Evolutionary conservation across 1,139 yeast genomes (phyloP).

Genomic region (Zhuliangozyma blackwelliae): DNA sequence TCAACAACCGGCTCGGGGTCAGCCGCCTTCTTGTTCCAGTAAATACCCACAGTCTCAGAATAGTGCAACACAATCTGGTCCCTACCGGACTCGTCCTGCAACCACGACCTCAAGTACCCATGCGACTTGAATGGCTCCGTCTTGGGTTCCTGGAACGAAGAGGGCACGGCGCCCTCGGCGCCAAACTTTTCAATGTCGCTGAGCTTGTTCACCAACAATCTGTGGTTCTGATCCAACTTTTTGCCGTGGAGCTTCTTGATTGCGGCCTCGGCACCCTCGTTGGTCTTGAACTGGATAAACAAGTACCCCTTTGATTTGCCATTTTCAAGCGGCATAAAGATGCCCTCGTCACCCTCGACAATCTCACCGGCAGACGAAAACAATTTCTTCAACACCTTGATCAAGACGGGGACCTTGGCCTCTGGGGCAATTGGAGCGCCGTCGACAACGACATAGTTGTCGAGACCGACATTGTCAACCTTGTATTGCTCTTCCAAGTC

Average conservation of each 20-base stretch:
- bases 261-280: conserved; percentile 71
- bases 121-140: conserved; percentile 66
- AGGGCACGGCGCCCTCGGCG: conserved; percentile 58
- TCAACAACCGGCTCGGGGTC: conserved; percentile 77
- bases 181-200: conserved; percentile 83
- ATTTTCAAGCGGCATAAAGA: conserved; percentile 76
- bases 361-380: conserved; percentile 68
- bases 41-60: conserved; percentile 77
- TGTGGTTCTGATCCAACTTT: conserved; percentile 90
- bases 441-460: conserved; percentile 80
- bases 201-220: conserved; percentile 78
- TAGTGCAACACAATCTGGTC: conserved; percentile 85
- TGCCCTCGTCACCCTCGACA: conserved; percentile 62
- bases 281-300: conserved; percentile 75
- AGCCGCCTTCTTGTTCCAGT: conserved; percentile 78
- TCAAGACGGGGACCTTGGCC: conserved; percentile 75
- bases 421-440: conserved; percentile 97
- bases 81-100: conserved; percentile 82
- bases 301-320: conserved; percentile 85
- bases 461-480: conserved; percentile 59
- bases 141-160: conserved; percentile 66
- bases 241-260: conserved; percentile 79
- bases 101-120: conserved; percentile 87
- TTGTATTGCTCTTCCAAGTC: conserved; percentile 79
- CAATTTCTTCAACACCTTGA: conserved; percentile 80